A percentile compares a stretch with the other conserved stretches of the same genome.
These are phyloP conservation scores for Botrytis squamosa DNA, from an alignment of 2,329 filamentous ascomycete species.

Conservation along the genomic window DNA sequence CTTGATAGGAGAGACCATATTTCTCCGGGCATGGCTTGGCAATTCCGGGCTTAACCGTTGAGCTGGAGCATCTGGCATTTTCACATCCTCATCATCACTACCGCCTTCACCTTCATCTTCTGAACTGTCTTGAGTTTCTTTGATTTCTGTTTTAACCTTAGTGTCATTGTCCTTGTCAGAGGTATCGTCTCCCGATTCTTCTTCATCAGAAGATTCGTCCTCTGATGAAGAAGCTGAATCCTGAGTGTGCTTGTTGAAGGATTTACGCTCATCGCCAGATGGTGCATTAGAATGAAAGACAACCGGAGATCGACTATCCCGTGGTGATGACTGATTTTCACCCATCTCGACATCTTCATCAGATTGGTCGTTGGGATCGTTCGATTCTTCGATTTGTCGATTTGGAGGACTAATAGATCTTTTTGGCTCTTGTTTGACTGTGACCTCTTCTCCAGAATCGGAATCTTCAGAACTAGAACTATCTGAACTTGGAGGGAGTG, in stretches of 20 bases:
- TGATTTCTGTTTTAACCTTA: constrained; percentile 12
- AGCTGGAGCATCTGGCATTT: constrained; percentile 22
- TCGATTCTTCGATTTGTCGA: not conserved
- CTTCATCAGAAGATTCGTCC: constrained; percentile 15
- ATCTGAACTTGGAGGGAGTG: constrained; percentile 17
- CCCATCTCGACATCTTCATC: constrained; percentile 26
- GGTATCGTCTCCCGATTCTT: constrained; percentile 15
- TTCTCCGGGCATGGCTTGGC: constrained; percentile 16
- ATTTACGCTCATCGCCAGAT: constrained; percentile 13
- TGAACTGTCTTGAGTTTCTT: constrained; percentile 7
- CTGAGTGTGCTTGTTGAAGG: not conserved
- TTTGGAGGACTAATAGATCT: not conserved
- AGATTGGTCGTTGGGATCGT: not conserved
- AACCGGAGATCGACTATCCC: constrained; percentile 37
- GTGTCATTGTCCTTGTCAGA: constrained; percentile 3
- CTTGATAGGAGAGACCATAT: constrained; percentile 20
- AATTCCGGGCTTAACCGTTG: constrained; percentile 19
- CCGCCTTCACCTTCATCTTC: constrained; percentile 23
- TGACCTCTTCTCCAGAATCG: constrained; percentile 22
- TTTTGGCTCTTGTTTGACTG: not conserved
- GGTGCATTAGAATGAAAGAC: constrained; percentile 26
- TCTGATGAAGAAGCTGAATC: not conserved
- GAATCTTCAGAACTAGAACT: constrained; percentile 17
- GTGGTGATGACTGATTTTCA: constrained; percentile 30
- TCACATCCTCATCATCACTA: constrained; percentile 6